Percentiles rank a stretch among this genome's conserved stretches.
Evolutionary conservation across 306 rosid species (phyloP).

Genomic region (Cucumis cinereus): DNA sequence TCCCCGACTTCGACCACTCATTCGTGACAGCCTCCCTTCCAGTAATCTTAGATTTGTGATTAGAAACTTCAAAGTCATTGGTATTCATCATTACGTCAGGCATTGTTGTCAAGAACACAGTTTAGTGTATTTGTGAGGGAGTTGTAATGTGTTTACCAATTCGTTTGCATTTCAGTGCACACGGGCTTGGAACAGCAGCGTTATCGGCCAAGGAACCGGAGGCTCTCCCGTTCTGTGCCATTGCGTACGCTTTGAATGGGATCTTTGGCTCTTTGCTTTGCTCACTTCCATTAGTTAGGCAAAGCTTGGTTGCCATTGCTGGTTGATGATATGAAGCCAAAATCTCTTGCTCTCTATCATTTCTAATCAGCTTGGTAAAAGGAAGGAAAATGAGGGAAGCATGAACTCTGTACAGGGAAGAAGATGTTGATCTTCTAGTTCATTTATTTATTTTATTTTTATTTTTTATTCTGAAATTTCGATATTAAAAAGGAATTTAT

Average conservation of each 20-base stretch:
- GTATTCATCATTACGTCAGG: neutral
- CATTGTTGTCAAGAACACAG: neutral
- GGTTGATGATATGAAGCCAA: slow-evolving; percentile 40
- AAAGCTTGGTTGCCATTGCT: slow-evolving; percentile 59
- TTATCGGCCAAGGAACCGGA: slow-evolving; percentile 95
- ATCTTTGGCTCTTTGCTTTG: slow-evolving; percentile 83
- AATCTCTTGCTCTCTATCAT: neutral
- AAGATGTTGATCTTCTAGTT: neutral
- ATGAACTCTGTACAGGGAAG: neutral
- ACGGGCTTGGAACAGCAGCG: slow-evolving; percentile 94
- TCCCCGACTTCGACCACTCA: neutral
- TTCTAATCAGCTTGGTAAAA: neutral
- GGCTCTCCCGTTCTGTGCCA: slow-evolving; percentile 95
- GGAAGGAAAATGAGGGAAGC: neutral
- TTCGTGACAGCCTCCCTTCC: neutral
- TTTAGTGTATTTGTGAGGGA: neutral
- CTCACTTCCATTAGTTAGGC: slow-evolving; percentile 68
- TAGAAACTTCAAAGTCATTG: neutral
- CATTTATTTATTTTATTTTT: neutral
- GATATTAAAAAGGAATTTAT: neutral
- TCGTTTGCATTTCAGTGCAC: slow-evolving; percentile 44
- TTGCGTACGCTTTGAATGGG: slow-evolving; percentile 83
- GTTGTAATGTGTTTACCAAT: neutral
- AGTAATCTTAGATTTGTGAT: neutral
- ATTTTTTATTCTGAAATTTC: neutral